Percentiles rank a stretch among this genome's conserved stretches.
phyloP scores from a whole-genome alignment of 495 filamentous ascomycete genomes.

The Penicillium maclennaniae region DNA sequence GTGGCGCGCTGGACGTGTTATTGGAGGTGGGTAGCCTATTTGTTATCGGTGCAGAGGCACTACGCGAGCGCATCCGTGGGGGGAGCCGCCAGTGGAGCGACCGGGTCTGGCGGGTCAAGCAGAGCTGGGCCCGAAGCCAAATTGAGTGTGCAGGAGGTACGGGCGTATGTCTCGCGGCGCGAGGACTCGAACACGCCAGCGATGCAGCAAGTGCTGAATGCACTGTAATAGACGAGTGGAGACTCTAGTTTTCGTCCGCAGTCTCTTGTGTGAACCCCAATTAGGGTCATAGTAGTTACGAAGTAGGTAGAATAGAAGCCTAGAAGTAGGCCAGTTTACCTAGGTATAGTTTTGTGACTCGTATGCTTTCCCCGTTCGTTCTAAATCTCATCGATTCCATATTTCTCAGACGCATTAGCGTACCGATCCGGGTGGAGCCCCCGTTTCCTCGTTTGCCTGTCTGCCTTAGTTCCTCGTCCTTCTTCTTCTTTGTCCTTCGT shows the following conservation, averaged over 20 bases:
- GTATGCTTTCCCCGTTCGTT: neutral
- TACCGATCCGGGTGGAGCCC: neutral
- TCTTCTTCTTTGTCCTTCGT: neutral
- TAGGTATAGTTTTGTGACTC: neutral
- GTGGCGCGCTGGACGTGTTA: conserved; percentile 72
- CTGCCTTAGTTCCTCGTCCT: neutral
- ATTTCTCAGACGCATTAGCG: neutral
- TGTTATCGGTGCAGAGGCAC: conserved; percentile 85
- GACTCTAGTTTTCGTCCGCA: neutral
- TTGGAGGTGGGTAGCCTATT: conserved; percentile 96
- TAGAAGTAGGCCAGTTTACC: neutral
- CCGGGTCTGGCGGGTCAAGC: conserved; percentile 17
- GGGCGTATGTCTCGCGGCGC: conserved; percentile 73
- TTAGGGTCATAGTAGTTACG: no score
- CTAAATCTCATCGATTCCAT: neutral
- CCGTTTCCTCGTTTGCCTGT: neutral
- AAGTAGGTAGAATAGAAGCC: neutral
- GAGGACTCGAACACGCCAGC: conserved; percentile 79
- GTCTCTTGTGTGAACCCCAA: neutral
- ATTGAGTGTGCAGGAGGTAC: conserved; percentile 67
- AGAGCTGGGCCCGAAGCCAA: conserved; percentile 39
- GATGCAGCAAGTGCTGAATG: conserved; percentile 72
- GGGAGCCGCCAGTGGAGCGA: conserved; percentile 30
- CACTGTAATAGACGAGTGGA: conserved; percentile 32
- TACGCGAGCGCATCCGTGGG: conserved; percentile 72